Evolutionary conservation across 345 rosid species (phyloP), one percentile per base, ranked within the genome.

Genomic region (Euphorbia lathyris): DNA sequence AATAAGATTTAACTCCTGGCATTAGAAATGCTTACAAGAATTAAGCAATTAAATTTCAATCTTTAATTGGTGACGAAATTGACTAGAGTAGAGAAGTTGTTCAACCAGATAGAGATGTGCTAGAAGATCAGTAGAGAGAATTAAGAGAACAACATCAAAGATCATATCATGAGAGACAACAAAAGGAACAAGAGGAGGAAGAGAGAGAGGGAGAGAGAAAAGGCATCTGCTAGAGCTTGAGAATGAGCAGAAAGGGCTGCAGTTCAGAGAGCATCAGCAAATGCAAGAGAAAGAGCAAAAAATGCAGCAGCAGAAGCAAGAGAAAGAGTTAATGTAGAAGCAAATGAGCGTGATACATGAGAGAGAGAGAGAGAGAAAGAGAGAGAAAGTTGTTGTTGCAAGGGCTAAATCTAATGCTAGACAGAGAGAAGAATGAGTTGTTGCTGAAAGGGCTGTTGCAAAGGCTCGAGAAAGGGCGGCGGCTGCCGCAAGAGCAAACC

Each of bases 241-340:
- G 92, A 84, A 73, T 90, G 99, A 40, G 90, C 99, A 9, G 97
- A 84, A 81, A 85, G 96, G 81, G 87, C 88, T 55, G 98, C 98
- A 7, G 98, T 95, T 72, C 93, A 85, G 72, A 87, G 99, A 77
- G 96, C 97, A 69, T 97, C 96, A 27, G 78, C 80, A 34, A 96
- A 83, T 51, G 98, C 98, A 40, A 84, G 76, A 71, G 98, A 88
- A 77, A 89, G 87, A 79, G 97, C 96, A 25, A 96, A 83, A 81
- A 91, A 70, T 80, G 93, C 85, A 53, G 97, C 93, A 56, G 90
- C 95, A 79, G 98, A 94, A 80, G 98, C 95, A 32, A 84, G 86
- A 63, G 95, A 92, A 70, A 84, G 83, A 83, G 85, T 83, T 62
- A 80, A 78, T 72, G 77, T 80, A 19, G 95, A 85, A 77, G 83